Evolutionary conservation across 1,139 yeast species (phyloP), one percentile per base, ranked within the genome.

Genomic region (Geotrichum siamense): DNA sequence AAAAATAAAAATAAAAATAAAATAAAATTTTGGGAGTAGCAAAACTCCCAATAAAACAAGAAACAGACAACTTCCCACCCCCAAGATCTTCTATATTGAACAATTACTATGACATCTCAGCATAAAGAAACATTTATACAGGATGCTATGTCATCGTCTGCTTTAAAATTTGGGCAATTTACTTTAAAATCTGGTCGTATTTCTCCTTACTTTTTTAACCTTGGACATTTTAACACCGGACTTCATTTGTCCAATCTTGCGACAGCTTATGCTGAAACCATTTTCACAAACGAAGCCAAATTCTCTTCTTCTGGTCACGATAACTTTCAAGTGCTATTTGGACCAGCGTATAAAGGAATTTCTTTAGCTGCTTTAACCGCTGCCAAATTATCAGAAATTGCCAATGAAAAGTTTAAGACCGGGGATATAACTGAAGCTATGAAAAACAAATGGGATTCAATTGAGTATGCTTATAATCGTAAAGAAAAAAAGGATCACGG

Each of bases 341-440:
- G 98, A 10, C 98, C 98, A 15, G 98, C 98, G 25, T 91, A 91
- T 68, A 91, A 91, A 68, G 98, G 98, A 21, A 91, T 91, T 55
- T 95, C 98, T 25, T 72, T 91, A 46, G 94, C 95, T 44, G 95
- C 98, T 6, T 76, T 89, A 49, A 86, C 96, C 9, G 86, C 85
- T 46, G 87, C 93, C 47, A 89, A 91, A 65, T 73, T 91, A 53
- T 94, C 93, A 28, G 97, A 91, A 66, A 71, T 87, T 53, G 91
- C 84, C 49, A 10, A 87, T 87, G n/a, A 75, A 75, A 50, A 79
- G 78, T 57, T 84, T 79, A 62, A 61, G 74, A 48, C 71, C 80
- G 31, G 36, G 3, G 13, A 15, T 3, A 21, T 34, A 10, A 15
- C 26, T n/a, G 49, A 81, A 78, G 43, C 86, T 5, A 51, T 44